Percentiles rank a stretch among this genome's conserved stretches.
Conservation (phyloP, 495 filamentous ascomycete genomes). For the Xylaria acuta region DNA sequence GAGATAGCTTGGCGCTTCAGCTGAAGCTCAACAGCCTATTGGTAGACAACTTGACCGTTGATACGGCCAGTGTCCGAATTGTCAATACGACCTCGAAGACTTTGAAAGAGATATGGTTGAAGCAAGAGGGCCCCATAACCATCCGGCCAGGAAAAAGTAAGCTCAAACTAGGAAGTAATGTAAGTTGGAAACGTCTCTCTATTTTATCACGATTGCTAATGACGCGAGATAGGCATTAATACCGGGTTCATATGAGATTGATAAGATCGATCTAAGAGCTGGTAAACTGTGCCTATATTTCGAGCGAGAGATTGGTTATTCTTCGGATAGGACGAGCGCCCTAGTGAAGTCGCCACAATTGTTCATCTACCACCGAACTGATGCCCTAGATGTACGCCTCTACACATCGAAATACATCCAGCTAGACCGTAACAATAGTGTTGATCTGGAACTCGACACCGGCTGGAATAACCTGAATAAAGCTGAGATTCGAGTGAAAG, state of each 20-base stretch:
- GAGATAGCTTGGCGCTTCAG: constrained; percentile 78
- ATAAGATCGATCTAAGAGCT: constrained; percentile 70
- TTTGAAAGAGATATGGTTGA: constrained; percentile 69
- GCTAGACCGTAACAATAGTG: constrained; percentile 74
- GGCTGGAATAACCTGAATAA: constrained; percentile 78
- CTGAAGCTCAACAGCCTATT: constrained; percentile 76
- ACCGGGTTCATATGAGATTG: constrained; percentile 77
- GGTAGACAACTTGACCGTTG: constrained; percentile 70
- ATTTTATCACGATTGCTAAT: constrained; percentile 15
- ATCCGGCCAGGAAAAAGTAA: constrained; percentile 63
- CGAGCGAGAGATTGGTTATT: constrained; percentile 54
- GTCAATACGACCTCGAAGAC: constrained; percentile 54
- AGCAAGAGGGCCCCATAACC: constrained; percentile 48
- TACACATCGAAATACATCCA: constrained; percentile 64
- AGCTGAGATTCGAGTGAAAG: constrained; percentile 74
- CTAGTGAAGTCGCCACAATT: constrained; percentile 52
- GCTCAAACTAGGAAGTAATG: constrained; percentile 57
- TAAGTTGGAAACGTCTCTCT: constrained; percentile 37
- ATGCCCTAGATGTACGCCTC: constrained; percentile 55
- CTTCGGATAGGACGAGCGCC: constrained; percentile 49
- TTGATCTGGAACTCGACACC: constrained; percentile 75
- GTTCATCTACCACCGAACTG: constrained; percentile 54
- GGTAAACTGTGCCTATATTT: constrained; percentile 74
- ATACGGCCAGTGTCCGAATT: constrained; percentile 71
- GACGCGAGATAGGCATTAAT: constrained; percentile 55